These are phyloP conservation scores for Conringia planisiliqua DNA, from an alignment of 345 rosid species.

Conservation along the genomic window DNA sequence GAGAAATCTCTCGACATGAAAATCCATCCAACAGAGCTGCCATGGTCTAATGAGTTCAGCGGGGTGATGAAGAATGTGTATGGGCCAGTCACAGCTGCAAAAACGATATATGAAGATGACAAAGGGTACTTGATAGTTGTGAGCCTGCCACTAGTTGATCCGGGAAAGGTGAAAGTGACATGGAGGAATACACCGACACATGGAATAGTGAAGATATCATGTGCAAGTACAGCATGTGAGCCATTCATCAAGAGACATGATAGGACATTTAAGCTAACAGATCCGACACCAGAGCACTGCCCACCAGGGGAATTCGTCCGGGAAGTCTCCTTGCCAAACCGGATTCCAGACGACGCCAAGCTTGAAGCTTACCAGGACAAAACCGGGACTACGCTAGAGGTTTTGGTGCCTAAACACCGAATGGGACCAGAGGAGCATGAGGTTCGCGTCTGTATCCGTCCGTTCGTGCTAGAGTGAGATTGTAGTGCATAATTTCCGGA, in stretches of 20 bases:
- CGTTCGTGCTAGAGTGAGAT: conserved; percentile 34
- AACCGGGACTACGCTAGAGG: conserved; percentile 70
- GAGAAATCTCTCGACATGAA: conserved; percentile 52
- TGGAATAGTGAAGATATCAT: conserved; percentile 84
- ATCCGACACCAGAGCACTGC: conserved; percentile 91
- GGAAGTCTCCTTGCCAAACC: conserved; percentile 67
- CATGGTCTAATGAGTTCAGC: conserved; percentile 56
- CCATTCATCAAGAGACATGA: conserved; percentile 73
- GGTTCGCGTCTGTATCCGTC: conserved; percentile 80
- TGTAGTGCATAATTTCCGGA: background rate
- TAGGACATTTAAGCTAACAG: conserved; percentile 87
- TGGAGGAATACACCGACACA: conserved; percentile 72
- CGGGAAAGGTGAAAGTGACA: conserved; percentile 78
- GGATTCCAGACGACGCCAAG: conserved; percentile 84
- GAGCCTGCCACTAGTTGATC: conserved; percentile 79
- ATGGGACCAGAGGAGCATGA: conserved; percentile 91
- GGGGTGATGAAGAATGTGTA: conserved; percentile 71
- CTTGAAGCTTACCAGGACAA: conserved; percentile 76
- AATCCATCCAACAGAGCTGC: conserved; percentile 43
- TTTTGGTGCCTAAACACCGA: conserved; percentile 74
- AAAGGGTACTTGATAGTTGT: conserved; percentile 64
- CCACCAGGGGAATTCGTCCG: conserved; percentile 85
- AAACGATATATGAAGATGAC: conserved; percentile 76
- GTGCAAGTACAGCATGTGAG: conserved; percentile 67
- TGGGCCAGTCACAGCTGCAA: conserved; percentile 86